Base-by-base conservation (phyloP, 1,284 basidiomycete species). In the Serendipita sp. region DNA sequence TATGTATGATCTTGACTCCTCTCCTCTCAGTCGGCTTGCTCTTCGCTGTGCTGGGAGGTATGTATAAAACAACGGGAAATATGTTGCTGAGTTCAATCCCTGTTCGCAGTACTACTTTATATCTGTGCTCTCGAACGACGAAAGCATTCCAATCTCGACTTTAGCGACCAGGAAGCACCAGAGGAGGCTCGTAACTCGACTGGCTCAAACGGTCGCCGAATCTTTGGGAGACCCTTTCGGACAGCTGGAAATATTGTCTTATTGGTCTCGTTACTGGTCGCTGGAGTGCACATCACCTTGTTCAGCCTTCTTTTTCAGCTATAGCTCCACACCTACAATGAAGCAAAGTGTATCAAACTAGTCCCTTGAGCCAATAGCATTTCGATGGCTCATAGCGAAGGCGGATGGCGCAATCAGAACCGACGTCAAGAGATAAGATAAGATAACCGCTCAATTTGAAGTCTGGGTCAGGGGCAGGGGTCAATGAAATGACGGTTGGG, bases 191-290 rank as follows among this genome's bases (percentile, higher is more conserved):
- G 53, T 6, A 30, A 10, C 32, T 29, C 53, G 15, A n/a, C 32
- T 34, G 8, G 26, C 32, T 35, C 53, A 10, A n/a, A 35, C 17
- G 53, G 53, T 75, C 42, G 38, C 32, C 79, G 82, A 5, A 77
- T 85, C 4, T 87, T 84, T 68, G 88, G 87, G 0, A 76, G 85
- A 26, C 87, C 88, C 12, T 91, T 90, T 70, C 72, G 84, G 15
- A 90, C 88, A 0, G 87, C 89, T 13, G 89, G 89, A 3, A 81
- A 83, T 76, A 81, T 85, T 60, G 85, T 88, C 1, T 66, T 87
- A 1, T 73, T 77, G 3, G 81, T 91, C 4, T 78, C 84, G 0
- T 68, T 75, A 5, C 75, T 87, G 2, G 87, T 91, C 0, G 79
- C 80, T 1, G 72, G 75, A 0, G 79, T 85, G 8, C 87, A 91